phyloP scores from a whole-genome alignment of 2,329 filamentous ascomycete species.

The Fusarium xylarioides region DNA sequence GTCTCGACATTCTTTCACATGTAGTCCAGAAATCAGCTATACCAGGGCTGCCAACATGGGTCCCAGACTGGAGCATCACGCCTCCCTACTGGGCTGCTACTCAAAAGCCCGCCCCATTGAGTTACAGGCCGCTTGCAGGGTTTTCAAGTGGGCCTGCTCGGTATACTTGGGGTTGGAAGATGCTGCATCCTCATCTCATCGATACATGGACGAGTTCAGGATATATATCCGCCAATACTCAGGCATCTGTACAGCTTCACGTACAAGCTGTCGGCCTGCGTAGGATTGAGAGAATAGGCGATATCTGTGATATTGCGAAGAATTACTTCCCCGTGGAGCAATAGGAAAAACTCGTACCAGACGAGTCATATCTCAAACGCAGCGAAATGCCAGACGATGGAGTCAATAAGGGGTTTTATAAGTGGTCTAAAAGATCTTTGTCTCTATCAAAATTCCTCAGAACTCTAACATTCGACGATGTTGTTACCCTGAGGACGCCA shows the following conservation, averaged over 20 bases:
- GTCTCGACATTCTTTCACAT: neutral
- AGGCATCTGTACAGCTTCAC: neutral
- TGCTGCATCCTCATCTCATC: neutral
- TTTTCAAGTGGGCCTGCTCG: neutral
- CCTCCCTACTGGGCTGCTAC: neutral
- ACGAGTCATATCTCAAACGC: neutral
- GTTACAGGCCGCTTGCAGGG: neutral
- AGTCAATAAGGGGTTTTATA: accelerated
- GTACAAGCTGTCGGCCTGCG: neutral
- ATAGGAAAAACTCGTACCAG: neutral
- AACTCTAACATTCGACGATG: neutral
- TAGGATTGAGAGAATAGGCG: neutral
- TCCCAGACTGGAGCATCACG: neutral
- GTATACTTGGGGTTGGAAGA: neutral
- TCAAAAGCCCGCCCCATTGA: neutral
- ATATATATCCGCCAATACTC: accelerated
- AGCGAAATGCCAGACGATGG: accelerated
- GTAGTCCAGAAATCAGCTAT: neutral
- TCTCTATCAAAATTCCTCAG: neutral
- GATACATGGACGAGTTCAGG: neutral
- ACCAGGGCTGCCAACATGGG: neutral
- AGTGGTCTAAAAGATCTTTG: neutral
- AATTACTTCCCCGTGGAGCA: neutral
- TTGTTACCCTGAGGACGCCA: neutral
- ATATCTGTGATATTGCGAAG: neutral